Evolutionary conservation across 2,329 filamentous ascomycete species (phyloP), one percentile per base, ranked within the genome.

Genomic region (Ceratocystis papillata): DNA sequence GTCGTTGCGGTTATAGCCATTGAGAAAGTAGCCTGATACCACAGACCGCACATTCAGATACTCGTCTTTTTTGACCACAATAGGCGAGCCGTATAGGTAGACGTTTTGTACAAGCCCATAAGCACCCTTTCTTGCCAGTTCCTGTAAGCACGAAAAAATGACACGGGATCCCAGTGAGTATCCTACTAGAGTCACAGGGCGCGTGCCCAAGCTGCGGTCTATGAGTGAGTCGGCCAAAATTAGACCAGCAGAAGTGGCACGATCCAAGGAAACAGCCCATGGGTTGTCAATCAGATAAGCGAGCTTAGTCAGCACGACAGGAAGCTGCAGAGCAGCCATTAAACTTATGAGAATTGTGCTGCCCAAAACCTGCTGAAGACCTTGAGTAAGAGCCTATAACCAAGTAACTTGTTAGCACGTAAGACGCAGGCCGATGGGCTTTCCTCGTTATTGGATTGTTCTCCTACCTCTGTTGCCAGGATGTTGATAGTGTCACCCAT

Each of bases 401-500:
- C 5, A 33, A 22, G 8, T 10, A 33, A 69, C 60, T 41, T 30
- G 33, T 15, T 45, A 57, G 20, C n/a, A 44, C 63, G n/a, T 63
- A 37, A 48, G 17, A 3, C 12, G 7, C n/a, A 12, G 7, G n/a
- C 12, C 7, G 48, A n/a, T 25, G 48, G 48, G 15, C 48, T 6
- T n/a, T 53, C 7, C 22, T 22, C 4, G n/a, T n/a, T 53, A 15
- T 53, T 17, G 8, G 5, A 17, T 8, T 75, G 70, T 75, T 83
- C 82, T 83, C 82, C 76, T 76, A 93, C 90, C 84, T 99, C 94
- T 44, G 94, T 99, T 67, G 94, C 94, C 69, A 99, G 79, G 76
- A 99, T 97, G 72, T 96, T 96, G 72, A 99, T 97, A 59, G 94
- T 99, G 74, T 94, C 90, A 83, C 94, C 94, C 87, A 96, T 99